These are phyloP conservation scores for Xylariaceae sp. DNA, from an alignment of 2,329 filamentous ascomycete species.

Conservation along the genomic window DNA sequence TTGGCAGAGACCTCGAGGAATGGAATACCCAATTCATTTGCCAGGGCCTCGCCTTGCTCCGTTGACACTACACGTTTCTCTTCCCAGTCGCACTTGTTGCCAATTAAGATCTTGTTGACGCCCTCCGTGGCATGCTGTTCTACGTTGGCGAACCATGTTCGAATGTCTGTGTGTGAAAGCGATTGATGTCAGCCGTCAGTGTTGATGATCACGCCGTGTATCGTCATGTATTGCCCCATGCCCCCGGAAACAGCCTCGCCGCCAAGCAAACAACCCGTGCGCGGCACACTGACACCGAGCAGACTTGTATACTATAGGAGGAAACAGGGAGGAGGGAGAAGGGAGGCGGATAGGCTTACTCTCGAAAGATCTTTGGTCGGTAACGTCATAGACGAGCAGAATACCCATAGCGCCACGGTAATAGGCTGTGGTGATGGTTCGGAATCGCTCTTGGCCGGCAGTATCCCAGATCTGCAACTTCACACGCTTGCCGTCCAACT, in stretches of 20 bases:
- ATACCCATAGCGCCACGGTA: conserved; percentile 99
- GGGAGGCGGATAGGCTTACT: conserved; percentile 49
- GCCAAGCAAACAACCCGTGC: neutral
- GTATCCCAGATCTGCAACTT: conserved; percentile 99
- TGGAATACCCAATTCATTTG: conserved; percentile 92
- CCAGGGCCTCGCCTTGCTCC: conserved; percentile 86
- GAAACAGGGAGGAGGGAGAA: neutral
- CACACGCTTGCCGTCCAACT: conserved; percentile 96
- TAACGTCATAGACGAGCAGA: conserved; percentile 95
- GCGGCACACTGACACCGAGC: neutral
- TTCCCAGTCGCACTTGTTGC: conserved; percentile 99
- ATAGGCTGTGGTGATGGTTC: conserved; percentile 97
- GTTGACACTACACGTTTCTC: conserved; percentile 94
- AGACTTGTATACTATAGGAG: conserved; percentile 1
- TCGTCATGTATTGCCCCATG: neutral
- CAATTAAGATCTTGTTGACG: conserved; percentile 99
- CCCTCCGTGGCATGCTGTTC: conserved; percentile 97
- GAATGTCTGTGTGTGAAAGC: conserved; percentile 64
- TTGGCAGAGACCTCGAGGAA: conserved; percentile 99
- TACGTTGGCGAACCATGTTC: conserved; percentile 98
- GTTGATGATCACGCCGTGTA: neutral
- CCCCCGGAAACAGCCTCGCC: neutral
- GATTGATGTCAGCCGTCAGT: conserved; percentile 9
- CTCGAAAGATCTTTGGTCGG: conserved; percentile 90
- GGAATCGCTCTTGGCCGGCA: conserved; percentile 94